A percentile compares a stretch with the other conserved stretches of the same genome.
Evolutionary conservation across 164 flowering plant genomes (phyloP).

Genomic region (Litsea cubeba): DNA sequence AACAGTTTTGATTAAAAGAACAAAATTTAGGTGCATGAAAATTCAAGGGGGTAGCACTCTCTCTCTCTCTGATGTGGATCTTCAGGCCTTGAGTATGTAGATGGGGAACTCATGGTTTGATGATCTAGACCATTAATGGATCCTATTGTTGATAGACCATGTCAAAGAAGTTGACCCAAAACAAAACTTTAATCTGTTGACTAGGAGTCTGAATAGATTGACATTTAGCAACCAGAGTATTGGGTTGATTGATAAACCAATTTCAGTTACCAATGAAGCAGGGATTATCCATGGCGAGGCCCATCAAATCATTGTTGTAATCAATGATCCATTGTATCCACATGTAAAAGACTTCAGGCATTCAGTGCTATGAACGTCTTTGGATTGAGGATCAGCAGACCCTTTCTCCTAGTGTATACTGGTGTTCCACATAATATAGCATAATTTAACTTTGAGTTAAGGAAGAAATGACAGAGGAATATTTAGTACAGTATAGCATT

Average conservation of each 20-base stretch:
- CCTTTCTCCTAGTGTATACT: not conserved
- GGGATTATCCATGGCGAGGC: not conserved
- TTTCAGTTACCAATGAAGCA: not conserved
- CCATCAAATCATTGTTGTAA: not conserved
- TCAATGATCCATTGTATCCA: not conserved
- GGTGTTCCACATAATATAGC: not conserved
- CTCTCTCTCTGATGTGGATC: no score
- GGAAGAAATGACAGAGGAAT: not conserved
- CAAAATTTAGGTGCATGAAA: no score
- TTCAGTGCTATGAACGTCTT: not conserved
- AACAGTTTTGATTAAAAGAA: no score
- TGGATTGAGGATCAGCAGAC: not conserved
- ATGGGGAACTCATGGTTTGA: not conserved
- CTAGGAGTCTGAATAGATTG: no score
- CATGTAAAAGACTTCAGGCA: not conserved
- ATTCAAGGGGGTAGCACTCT: no score
- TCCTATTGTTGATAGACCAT: not conserved
- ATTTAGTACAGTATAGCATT: slow-evolving; percentile 11
- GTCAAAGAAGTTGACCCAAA: no score
- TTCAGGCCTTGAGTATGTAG: not conserved
- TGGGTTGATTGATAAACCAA: no score
- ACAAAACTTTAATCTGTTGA: no score
- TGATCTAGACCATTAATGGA: not conserved
- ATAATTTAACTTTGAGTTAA: not conserved
- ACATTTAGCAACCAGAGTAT: no score